Evolutionary conservation across 768 basidiomycete genomes (phyloP), one percentile per base, ranked within the genome.

Genomic region (Trametes coccinea): DNA sequence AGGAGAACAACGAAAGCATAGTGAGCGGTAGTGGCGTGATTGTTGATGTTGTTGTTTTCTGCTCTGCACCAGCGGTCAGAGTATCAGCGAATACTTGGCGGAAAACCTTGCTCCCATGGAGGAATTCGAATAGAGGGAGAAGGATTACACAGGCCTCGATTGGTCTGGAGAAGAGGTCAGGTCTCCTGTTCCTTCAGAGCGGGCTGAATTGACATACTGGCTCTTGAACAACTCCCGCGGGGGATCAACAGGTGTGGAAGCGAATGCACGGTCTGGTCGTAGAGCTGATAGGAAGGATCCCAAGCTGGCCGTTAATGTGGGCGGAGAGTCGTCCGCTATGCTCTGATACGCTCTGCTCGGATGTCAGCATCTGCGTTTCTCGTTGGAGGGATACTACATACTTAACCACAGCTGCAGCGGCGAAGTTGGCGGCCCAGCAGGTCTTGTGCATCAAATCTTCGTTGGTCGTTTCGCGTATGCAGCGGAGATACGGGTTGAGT

Each of bases 401-500:
- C 87, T 79, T 82, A 31, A 85, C 76, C 17, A 80, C 77, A 16
- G 78, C 71, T 47, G 78, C 74, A n/a, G 84, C 75, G 17, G 83
- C 79, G 47, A 79, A 82, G 59, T 82, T 82, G 2, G 80, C 71
- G 27, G 84, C 80, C 83, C 83, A 84, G 58, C 81, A 83, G 33
- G 87, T 76, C 68, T 80, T 86, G 27, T 73, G 73, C 81, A 89
- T 81, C 2, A 88, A 67, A 9, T 78, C 79, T 5, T 74, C 71
- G 61, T 89, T 84, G 3, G 72, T 65, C 0, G 77, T 79, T 33
- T 79, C 77, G 39, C 74, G 74, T 31, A 89, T 82, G 29, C 77
- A 75, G 29, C 80, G 80, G 8, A 89, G 75, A 67, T 87, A 89
- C 0, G 83, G 83, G 70, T 90, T 90, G 41, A 88, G 78, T 63